phyloP scores from a whole-genome alignment of 2,329 filamentous ascomycete genomes.

The Curvularia lunata region DNA sequence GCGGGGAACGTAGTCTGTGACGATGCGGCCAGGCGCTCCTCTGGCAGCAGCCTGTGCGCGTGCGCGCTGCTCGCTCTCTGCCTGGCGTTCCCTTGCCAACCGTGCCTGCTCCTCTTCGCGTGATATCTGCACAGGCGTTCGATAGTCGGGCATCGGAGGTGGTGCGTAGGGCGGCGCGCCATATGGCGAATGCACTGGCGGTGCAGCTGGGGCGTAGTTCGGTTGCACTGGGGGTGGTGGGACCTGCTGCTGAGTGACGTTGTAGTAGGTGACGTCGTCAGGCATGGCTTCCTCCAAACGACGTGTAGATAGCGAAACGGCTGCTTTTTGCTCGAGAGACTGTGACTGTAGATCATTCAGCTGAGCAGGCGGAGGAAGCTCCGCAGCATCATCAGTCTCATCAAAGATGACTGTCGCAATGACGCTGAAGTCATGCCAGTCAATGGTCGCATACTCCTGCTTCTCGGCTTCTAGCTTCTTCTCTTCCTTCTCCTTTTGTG shows the following conservation, averaged over 20 bases:
- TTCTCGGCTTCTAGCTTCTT: slow-evolving; percentile 85
- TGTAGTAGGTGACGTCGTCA: slow-evolving; percentile 63
- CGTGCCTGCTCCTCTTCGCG: slow-evolving; percentile 50
- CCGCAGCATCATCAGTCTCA: slow-evolving; percentile 82
- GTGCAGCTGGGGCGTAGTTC: slow-evolving; percentile 38
- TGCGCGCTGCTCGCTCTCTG: slow-evolving; percentile 67
- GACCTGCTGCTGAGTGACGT: slow-evolving; percentile 41
- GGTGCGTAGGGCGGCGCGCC: slow-evolving; percentile 31
- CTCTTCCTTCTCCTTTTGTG: slow-evolving; percentile 86
- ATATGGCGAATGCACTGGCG: slow-evolving; percentile 39
- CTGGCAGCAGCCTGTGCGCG: slow-evolving; percentile 80
- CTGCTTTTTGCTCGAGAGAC: slow-evolving; percentile 92
- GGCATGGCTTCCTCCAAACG: slow-evolving; percentile 97
- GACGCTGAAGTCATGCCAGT: slow-evolving; percentile 97
- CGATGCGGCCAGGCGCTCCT: slow-evolving; percentile 75
- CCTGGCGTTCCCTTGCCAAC: slow-evolving; percentile 49
- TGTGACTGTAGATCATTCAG: slow-evolving; percentile 92
- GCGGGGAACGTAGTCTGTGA: slow-evolving; percentile 88
- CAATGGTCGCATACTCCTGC: slow-evolving; percentile 79
- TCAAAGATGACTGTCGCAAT: slow-evolving; percentile 94
- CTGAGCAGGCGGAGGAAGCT: slow-evolving; percentile 86
- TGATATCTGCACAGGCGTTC: slow-evolving; percentile 41
- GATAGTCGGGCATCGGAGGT: slow-evolving; percentile 36
- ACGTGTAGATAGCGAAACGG: slow-evolving; percentile 81
- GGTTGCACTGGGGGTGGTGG: slow-evolving; percentile 37